Evolutionary conservation across 2,329 filamentous ascomycete species (phyloP).

Genomic region (Pseudogymnoascus sp.): DNA sequence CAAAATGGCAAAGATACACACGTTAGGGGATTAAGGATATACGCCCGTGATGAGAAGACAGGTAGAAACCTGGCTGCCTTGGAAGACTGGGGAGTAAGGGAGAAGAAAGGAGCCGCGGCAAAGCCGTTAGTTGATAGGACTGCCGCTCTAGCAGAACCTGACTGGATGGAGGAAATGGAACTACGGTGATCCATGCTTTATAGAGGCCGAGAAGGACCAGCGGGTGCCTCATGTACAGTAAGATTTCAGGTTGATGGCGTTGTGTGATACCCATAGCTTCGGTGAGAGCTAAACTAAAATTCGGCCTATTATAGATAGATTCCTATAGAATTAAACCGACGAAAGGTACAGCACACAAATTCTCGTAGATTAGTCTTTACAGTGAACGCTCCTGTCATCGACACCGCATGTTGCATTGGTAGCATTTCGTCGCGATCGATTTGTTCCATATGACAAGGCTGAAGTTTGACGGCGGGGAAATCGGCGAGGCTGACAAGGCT

Average conservation of each 20-base stretch:
- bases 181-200: constrained; percentile 18
- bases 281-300: neutral
- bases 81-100: neutral
- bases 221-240: neutral
- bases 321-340: neutral
- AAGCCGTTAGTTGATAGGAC: constrained; percentile 4
- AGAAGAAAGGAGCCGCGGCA: constrained; percentile 8
- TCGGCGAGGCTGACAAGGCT: constrained; percentile 1
- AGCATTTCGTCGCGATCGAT: neutral
- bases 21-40: constrained; percentile 85
- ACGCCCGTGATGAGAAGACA: constrained; percentile 33
- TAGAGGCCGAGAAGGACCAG: neutral
- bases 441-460: neutral
- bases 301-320: neutral
- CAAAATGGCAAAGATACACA: constrained; percentile 99
- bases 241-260: neutral
- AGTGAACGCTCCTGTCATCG: neutral
- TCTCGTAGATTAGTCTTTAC: neutral
- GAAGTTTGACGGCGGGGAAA: neutral
- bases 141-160: constrained; percentile 21
- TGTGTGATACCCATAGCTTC: constrained; percentile 4
- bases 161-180: constrained; percentile 29
- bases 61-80: constrained; percentile 14
- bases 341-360: neutral
- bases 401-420: neutral